Base-by-base conservation (phyloP, 2,329 filamentous ascomycete species). In the Arachnomyces sp. region DNA sequence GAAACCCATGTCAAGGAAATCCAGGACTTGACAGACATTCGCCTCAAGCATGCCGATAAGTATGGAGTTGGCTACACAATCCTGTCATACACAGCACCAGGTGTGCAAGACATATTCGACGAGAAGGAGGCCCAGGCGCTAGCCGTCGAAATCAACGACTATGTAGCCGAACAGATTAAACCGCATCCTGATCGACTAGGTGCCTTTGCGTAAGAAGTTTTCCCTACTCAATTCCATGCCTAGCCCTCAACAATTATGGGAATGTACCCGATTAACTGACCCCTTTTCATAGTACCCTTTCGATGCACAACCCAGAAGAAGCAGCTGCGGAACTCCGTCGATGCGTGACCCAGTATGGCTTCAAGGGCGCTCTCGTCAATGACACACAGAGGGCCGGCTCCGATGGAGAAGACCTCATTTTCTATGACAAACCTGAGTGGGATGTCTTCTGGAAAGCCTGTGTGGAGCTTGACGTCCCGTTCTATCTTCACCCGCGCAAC, bases 401-500 rank as follows among this genome's bases (percentile, higher is more conserved):
- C 0, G 73, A 79, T 42, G 77, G 76, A 29, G 74, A 79, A 41
- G 70, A 71, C 16, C 73, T 77, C 65, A 63, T 81, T 54, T 82
- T 81, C 61, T 82, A 81, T 59, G 79, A 82, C 51, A 63, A 68
- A 7, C 66, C 71, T 0, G 69, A 74, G 44, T 83, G 72, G 67
- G 59, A 63, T 25, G 56, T 70, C 15, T 81, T 82, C 66, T 82
- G 78, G 78, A 52, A 65, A 9, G 71, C 70, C 0, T 67, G 72
- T 7, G 67, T 66, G 1, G 73, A 79, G 32, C 70, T 82, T 0
- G 74, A 81, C 42, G 77, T 81, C 0, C 77, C 78, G 0, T 67
- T 82, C 36, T 82, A 82, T 50, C 64, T 82, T 1, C 79, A 82
- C 55, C 79, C 77, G 0, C 65, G 72, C 35, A 71, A 72, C 47